phyloP scores from a whole-genome alignment of 2,329 filamentous ascomycete genomes.

The Calonectria montana region DNA sequence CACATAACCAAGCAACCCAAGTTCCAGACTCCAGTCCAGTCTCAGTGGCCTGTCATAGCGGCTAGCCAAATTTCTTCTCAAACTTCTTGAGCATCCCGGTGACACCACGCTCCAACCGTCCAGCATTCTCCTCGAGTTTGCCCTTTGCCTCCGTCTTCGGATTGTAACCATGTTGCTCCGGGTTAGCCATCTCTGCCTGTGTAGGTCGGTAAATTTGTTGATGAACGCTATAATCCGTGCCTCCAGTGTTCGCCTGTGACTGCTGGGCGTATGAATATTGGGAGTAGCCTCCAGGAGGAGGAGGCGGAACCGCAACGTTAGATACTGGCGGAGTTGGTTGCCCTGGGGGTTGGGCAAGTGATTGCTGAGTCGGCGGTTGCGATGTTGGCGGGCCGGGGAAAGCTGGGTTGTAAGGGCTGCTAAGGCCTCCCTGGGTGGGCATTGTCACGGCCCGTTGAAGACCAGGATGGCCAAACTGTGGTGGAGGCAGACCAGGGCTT shows the following conservation, averaged over 20 bases:
- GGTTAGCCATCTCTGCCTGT: constrained; percentile 65
- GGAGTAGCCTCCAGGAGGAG: constrained; percentile 66
- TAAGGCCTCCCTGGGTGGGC: constrained; percentile 56
- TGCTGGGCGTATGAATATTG: constrained; percentile 61
- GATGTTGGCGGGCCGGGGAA: constrained; percentile 59
- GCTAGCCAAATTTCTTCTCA: constrained; percentile 76
- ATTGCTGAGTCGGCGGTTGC: constrained; percentile 44
- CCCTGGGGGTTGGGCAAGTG: constrained; percentile 37
- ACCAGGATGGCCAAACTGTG: constrained; percentile 60
- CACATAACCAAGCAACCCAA: background rate
- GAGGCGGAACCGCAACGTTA: constrained; percentile 51
- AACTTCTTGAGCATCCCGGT: constrained; percentile 80
- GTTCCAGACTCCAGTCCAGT: constrained; percentile 4
- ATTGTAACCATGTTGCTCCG: constrained; percentile 49
- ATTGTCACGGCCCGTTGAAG: constrained; percentile 62
- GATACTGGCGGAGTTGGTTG: constrained; percentile 48
- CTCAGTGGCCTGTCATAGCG: constrained; percentile 15
- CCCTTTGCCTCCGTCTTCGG: constrained; percentile 59
- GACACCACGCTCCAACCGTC: constrained; percentile 76
- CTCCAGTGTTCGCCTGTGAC: constrained; percentile 35
- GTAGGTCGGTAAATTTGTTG: constrained; percentile 77
- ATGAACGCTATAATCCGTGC: constrained; percentile 69
- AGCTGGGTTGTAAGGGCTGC: constrained; percentile 57
- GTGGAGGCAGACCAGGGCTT: constrained; percentile 55
- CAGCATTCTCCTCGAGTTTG: constrained; percentile 73